Evolutionary conservation across 169 alveolate species (phyloP).

Genomic region (Plasmodium chabaudi): DNA sequence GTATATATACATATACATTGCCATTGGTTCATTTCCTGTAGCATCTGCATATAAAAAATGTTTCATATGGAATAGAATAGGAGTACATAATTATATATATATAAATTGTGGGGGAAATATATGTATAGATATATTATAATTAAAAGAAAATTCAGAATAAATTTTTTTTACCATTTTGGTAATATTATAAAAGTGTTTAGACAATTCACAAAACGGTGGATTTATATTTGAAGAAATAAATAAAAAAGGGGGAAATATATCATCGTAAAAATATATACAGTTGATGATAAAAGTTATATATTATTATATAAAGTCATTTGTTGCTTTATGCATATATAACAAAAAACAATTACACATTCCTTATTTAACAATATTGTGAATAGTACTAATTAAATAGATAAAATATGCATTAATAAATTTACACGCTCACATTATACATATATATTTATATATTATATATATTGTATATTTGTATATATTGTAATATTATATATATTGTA

Average conservation of each 20-base stretch:
- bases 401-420: not conserved
- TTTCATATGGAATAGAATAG: not conserved
- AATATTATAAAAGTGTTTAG: not conserved
- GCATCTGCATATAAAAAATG: no score
- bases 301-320: not conserved
- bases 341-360: not conserved
- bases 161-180: not conserved
- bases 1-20: no score
- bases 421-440: not conserved
- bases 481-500: conserved; percentile 1
- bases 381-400: not conserved
- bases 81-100: no score
- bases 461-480: not conserved
- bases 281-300: not conserved
- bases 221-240: conserved; percentile 3
- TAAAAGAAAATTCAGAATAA: not conserved
- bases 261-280: not conserved
- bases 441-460: not conserved
- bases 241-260: not conserved
- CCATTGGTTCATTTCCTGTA: no score
- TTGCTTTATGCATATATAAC: not conserved
- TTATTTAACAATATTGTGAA: not conserved
- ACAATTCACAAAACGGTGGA: not conserved
- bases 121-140: not conserved
- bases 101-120: no score